These are phyloP conservation scores for Plasmodium cynomolgi DNA, from an alignment of 169 alveolate genomes.

Conservation along the genomic window DNA sequence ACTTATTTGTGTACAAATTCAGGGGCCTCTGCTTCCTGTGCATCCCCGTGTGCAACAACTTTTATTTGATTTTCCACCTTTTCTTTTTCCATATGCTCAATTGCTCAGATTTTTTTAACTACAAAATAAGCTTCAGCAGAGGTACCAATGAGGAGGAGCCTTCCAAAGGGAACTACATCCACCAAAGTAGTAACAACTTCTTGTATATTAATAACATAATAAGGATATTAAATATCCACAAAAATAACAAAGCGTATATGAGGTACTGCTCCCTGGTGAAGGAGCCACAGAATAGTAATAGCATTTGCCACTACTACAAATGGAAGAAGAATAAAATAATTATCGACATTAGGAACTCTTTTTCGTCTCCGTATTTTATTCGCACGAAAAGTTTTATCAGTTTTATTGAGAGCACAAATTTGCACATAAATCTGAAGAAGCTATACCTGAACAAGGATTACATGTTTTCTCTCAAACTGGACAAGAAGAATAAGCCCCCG, in stretches of 20 bases:
- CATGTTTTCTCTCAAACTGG: constrained; percentile 44
- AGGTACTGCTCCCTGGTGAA: constrained; percentile 20
- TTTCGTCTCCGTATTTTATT: constrained; percentile 68
- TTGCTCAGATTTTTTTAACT: constrained; percentile 64
- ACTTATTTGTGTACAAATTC: constrained; percentile 50
- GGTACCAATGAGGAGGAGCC: constrained; percentile 39
- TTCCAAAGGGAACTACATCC: constrained; percentile 17
- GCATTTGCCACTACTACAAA: constrained; percentile 24
- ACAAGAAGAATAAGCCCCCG: constrained; percentile 39
- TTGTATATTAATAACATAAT: constrained; percentile 51
- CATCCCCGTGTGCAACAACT: constrained; percentile 61
- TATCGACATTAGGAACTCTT: constrained; percentile 61
- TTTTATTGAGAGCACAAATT: constrained; percentile 67
- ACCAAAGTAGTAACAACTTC: constrained; percentile 36
- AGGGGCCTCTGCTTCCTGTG: constrained; percentile 31
- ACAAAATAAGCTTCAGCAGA: constrained; percentile 44
- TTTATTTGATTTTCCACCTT: constrained; percentile 57
- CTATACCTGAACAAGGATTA: constrained; percentile 56
- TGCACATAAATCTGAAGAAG: constrained; percentile 36
- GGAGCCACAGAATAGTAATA: constrained; percentile 10
- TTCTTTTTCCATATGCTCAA: constrained; percentile 55
- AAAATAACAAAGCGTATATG: constrained; percentile 31
- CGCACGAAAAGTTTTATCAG: constrained; percentile 57
- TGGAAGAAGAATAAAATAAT: constrained; percentile 58
- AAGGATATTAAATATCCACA: constrained; percentile 39